Evolutionary conservation across 2,329 filamentous ascomycete genomes (phyloP).

Genomic region (Pseudogymnoascus sp.): DNA sequence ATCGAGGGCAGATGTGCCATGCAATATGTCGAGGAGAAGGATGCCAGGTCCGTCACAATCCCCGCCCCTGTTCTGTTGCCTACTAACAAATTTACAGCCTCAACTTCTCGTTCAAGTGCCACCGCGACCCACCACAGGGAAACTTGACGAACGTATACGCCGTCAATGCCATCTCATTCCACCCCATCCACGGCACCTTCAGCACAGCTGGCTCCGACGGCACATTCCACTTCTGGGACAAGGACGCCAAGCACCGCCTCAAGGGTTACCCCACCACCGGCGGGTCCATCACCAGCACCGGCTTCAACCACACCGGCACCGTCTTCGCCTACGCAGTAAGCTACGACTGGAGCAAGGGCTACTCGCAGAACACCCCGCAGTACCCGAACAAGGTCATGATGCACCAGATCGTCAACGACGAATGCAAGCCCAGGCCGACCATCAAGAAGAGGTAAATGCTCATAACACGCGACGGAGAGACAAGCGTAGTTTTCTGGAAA

Average conservation of each 20-base stretch:
- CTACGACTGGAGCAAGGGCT: constrained; percentile 98
- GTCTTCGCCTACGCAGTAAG: constrained; percentile 86
- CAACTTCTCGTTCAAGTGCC: constrained; percentile 99
- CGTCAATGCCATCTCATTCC: constrained; percentile 96
- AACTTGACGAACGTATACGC: constrained; percentile 85
- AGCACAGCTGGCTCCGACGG: constrained; percentile 92
- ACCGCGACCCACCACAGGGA: constrained; percentile 69
- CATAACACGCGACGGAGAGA: constrained; percentile 6
- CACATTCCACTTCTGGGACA: constrained; percentile 96
- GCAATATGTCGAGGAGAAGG: constrained; percentile 96
- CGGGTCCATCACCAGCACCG: constrained; percentile 80
- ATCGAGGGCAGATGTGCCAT: constrained; percentile 97
- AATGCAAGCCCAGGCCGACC: constrained; percentile 45
- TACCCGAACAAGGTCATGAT: constrained; percentile 78
- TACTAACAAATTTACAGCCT: constrained; percentile 39
- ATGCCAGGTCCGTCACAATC: constrained; percentile 49
- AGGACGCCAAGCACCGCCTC: constrained; percentile 78
- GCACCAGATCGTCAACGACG: constrained; percentile 62
- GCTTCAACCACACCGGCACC: constrained; percentile 78
- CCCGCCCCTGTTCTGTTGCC: constrained; percentile 7
- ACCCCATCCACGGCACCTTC: constrained; percentile 95
- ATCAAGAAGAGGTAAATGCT: constrained; percentile 28
- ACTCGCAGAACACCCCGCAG: constrained; percentile 68
- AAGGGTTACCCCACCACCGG: constrained; percentile 82
- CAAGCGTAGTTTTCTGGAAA: constrained; percentile 1